phyloP scores from a whole-genome alignment of 495 filamentous ascomycete genomes.

The Neurospora tetraspora region DNA sequence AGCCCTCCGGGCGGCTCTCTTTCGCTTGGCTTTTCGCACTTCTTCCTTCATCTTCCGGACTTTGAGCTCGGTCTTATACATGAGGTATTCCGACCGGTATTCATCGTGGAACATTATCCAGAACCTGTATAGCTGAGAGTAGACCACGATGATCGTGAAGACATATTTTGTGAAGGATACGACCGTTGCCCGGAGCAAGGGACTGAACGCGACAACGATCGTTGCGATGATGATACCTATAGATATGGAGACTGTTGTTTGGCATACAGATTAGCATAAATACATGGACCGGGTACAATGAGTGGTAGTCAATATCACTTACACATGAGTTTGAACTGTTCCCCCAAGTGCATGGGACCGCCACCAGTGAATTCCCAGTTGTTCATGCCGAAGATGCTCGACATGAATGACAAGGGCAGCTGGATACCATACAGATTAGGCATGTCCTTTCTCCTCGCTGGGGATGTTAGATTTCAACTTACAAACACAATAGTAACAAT shows the following conservation, averaged over 20 bases:
- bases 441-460: not conserved
- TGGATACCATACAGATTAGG: not conserved
- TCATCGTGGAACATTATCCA: constrained; percentile 4
- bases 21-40: constrained; percentile 3
- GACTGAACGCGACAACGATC: constrained; percentile 13
- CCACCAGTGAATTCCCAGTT: constrained; percentile 11
- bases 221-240: constrained; percentile 16
- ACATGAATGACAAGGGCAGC: constrained; percentile 27
- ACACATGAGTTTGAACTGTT: constrained; percentile 19
- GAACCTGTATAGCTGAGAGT: constrained; percentile 11
- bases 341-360: constrained; percentile 4
- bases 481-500: constrained; percentile 51
- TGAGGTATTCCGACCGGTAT: not conserved
- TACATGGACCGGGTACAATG: not conserved
- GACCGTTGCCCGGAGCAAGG: constrained; percentile 3
- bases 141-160: constrained; percentile 2
- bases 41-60: constrained; percentile 5
- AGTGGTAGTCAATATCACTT: not conserved
- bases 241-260: constrained; percentile 18
- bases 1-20: not conserved
- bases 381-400: constrained; percentile 31
- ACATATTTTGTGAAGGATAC: constrained; percentile 9
- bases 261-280: not conserved
- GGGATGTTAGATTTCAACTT: constrained; percentile 1
- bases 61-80: not conserved